phyloP scores from a whole-genome alignment of 2,329 filamentous ascomycete species.

The Parafenestella ontariensis region DNA sequence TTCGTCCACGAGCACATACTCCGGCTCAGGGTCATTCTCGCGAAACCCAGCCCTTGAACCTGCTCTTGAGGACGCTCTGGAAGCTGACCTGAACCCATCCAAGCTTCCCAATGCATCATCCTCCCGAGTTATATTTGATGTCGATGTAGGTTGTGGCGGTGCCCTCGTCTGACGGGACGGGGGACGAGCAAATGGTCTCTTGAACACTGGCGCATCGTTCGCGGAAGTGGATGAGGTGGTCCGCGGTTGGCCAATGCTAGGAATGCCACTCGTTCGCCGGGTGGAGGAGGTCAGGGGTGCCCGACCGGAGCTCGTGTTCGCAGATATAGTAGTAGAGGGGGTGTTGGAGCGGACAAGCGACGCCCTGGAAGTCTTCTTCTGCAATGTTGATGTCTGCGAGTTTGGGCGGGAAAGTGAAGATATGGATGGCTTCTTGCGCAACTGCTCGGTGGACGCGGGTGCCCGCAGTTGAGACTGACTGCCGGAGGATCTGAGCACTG shows the following conservation, averaged over 20 bases:
- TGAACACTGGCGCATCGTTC: constrained; percentile 42
- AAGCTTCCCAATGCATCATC: constrained; percentile 53
- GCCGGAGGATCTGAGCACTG: constrained; percentile 52
- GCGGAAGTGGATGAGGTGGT: constrained; percentile 9
- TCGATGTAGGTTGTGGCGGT: constrained; percentile 19
- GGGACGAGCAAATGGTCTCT: constrained; percentile 46
- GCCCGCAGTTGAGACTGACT: constrained; percentile 51
- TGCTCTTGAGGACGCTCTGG: constrained; percentile 49
- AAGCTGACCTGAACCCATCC: constrained; percentile 53
- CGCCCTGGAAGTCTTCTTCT: constrained; percentile 41
- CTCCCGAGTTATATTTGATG: constrained; percentile 23
- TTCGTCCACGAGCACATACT: constrained; percentile 18
- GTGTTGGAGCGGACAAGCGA: constrained; percentile 37
- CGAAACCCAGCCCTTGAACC: constrained; percentile 46
- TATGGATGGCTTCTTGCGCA: constrained; percentile 42
- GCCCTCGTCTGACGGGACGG: constrained; percentile 41
- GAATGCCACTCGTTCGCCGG: constrained; percentile 30
- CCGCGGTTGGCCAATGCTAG: constrained; percentile 24
- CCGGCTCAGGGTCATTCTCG: constrained; percentile 39
- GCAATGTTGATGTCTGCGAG: constrained; percentile 25
- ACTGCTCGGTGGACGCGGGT: constrained; percentile 55
- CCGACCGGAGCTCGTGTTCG: constrained; percentile 25
- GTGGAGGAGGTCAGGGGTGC: constrained; percentile 32
- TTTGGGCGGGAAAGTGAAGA: constrained; percentile 30
- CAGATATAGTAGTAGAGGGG: constrained; percentile 21